phyloP scores from a whole-genome alignment of 108 stramenopile species.

The Bacterosira constricta region DNA sequence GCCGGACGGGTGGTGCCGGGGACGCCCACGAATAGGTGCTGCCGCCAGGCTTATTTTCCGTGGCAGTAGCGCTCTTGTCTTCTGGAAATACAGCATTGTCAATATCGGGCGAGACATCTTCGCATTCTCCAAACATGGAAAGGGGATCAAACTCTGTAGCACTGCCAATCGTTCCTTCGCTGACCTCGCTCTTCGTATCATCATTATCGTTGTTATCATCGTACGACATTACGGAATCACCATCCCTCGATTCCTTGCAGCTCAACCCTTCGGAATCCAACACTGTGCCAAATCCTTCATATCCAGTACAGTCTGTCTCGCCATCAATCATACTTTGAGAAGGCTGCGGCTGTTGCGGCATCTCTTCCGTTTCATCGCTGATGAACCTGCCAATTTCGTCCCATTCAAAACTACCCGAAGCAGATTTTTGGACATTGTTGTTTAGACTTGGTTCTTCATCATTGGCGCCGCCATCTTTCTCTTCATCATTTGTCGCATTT shows the following conservation, averaged over 20 bases:
- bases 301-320: slow-evolving; percentile 6
- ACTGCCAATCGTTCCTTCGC: slow-evolving; percentile 36
- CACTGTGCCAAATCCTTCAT: slow-evolving; percentile 31
- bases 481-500: not conserved
- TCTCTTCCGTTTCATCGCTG: not conserved
- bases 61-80: not conserved
- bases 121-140: slow-evolving; percentile 44
- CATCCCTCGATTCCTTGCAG: slow-evolving; percentile 31
- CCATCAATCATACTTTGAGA: too few relatives aligned
- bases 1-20: not conserved
- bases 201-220: not conserved
- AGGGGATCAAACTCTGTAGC: slow-evolving; percentile 50
- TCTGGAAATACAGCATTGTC: slow-evolving; percentile 5
- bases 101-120: slow-evolving; percentile 13
- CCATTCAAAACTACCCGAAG: slow-evolving; percentile 11
- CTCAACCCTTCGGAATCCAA: slow-evolving; percentile 9
- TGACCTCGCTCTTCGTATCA: slow-evolving; percentile 12
- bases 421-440: too few relatives aligned
- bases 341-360: slow-evolving; percentile 7
- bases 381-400: not conserved
- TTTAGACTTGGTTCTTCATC: not conserved
- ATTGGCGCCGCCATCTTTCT: not conserved
- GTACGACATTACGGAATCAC: not conserved
- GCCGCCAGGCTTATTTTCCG: slow-evolving; percentile 1
- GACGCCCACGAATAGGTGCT: slow-evolving; percentile 19